phyloP scores from a whole-genome alignment of 345 rosid genomes.

The Melastoma malabathricum region DNA sequence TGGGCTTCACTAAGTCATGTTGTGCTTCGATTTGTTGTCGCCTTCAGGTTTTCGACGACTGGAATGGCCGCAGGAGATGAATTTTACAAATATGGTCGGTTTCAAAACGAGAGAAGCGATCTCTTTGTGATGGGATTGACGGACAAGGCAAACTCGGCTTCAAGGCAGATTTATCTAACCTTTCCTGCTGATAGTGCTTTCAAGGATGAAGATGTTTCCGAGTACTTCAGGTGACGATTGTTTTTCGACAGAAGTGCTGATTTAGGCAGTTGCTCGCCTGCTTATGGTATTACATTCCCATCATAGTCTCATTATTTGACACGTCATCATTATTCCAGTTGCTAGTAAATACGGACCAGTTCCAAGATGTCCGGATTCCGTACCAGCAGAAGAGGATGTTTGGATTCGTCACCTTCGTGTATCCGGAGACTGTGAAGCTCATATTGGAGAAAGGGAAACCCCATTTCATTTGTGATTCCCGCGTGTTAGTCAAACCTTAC shows the following conservation, averaged over 20 bases:
- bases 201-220: constrained; percentile 74
- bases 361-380: constrained; percentile 74
- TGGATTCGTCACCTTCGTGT: constrained; percentile 58
- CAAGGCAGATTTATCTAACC: constrained; percentile 73
- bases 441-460: constrained; percentile 66
- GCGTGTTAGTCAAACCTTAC: constrained; percentile 70
- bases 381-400: constrained; percentile 76
- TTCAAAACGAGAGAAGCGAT: constrained; percentile 44
- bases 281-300: no score
- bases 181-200: constrained; percentile 79
- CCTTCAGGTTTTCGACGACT: no score
- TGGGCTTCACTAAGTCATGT: no score
- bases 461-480: constrained; percentile 60
- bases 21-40: not conserved
- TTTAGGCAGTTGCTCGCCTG: not conserved
- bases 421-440: constrained; percentile 63
- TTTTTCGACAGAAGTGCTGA: not conserved
- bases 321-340: no score
- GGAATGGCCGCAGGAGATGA: not conserved
- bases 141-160: constrained; percentile 36
- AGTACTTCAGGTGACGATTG: constrained; percentile 47
- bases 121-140: constrained; percentile 35
- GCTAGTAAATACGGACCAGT: constrained; percentile 55
- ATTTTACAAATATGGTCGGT: constrained; percentile 29
- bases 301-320: no score